Percentiles rank a stretch among this genome's conserved stretches.
phyloP scores from a whole-genome alignment of 768 basidiomycete species.

The Calocybe gangraenosa region DNA sequence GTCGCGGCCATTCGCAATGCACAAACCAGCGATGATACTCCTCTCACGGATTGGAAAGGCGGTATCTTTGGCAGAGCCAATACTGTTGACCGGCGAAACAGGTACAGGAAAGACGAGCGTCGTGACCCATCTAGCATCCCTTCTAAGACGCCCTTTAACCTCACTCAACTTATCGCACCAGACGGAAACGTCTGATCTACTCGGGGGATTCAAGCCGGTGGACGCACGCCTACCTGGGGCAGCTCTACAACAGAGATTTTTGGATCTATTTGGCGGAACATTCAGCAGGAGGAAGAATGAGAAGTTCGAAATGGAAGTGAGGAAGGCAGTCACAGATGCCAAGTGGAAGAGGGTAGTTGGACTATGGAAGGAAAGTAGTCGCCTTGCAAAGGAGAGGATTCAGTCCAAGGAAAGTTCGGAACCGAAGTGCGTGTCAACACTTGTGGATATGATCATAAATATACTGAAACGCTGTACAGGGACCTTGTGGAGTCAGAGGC shows the following conservation, averaged over 20 bases:
- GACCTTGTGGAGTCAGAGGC: conserved; percentile 27
- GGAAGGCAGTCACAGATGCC: conserved; percentile 75
- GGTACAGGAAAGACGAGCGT: conserved; percentile 98
- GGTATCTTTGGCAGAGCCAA: conserved; percentile 71
- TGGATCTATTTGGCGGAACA: conserved; percentile 76
- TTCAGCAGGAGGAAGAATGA: conserved; percentile 91
- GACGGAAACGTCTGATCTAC: conserved; percentile 89
- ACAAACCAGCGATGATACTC: conserved; percentile 75
- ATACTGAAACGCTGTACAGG: conserved; percentile 9
- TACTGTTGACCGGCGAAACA: conserved; percentile 93
- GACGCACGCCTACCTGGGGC: conserved; percentile 79
- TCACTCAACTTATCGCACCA: conserved; percentile 95
- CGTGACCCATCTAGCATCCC: conserved; percentile 79
- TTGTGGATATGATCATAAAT: background rate
- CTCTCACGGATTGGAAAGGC: conserved; percentile 78
- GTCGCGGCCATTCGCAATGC: conserved; percentile 78
- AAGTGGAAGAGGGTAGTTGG: conserved; percentile 84
- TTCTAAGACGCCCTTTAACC: conserved; percentile 72
- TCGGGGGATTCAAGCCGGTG: conserved; percentile 96
- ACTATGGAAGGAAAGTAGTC: conserved; percentile 77
- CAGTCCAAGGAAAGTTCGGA: conserved; percentile 25
- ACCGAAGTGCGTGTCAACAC: conserved; percentile 20
- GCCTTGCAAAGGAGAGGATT: conserved; percentile 67
- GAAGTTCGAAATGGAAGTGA: conserved; percentile 75
- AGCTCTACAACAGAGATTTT: conserved; percentile 66